These are phyloP conservation scores for Oryza australiensis DNA, from an alignment of 176 grass and related monocot species.

Conservation along the genomic window DNA sequence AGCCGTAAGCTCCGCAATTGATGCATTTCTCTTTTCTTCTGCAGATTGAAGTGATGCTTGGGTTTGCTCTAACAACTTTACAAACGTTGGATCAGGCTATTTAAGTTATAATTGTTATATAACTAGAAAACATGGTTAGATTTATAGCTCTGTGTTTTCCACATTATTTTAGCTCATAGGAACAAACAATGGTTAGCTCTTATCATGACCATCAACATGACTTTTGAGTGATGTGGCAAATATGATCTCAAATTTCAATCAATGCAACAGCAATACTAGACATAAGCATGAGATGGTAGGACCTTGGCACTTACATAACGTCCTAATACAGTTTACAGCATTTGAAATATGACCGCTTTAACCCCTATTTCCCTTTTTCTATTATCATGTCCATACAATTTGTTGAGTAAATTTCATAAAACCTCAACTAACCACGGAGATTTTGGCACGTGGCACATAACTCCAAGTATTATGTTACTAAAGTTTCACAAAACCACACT, in stretches of 20 bases:
- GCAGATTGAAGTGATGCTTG: conserved; percentile 71
- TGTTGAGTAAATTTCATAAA: too few relatives aligned
- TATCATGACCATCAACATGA: conserved; percentile 16
- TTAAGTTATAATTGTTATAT: conserved; percentile 16
- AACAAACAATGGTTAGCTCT: conserved; percentile 21
- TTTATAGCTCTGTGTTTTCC: background rate
- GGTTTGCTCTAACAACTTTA: conserved; percentile 93
- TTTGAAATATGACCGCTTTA: conserved; percentile 14
- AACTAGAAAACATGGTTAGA: background rate
- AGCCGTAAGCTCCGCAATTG: conserved; percentile 70
- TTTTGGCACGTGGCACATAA: too few relatives aligned
- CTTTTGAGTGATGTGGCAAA: conserved; percentile 17
- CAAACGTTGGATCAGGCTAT: conserved; percentile 37
- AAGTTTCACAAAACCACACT: too few relatives aligned
- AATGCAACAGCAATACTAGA: background rate
- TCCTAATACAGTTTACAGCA: conserved; percentile 4
- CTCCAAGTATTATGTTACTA: too few relatives aligned
- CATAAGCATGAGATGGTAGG: conserved; percentile 18
- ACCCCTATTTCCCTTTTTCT: background rate
- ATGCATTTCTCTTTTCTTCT: conserved; percentile 80
- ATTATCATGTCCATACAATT: conserved; percentile 2
- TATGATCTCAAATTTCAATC: conserved; percentile 18
- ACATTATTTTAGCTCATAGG: conserved; percentile 30
- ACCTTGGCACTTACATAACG: conserved; percentile 18
- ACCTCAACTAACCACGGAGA: too few relatives aligned